These are phyloP conservation scores for Paxillus ammoniavirescens DNA, from an alignment of 768 basidiomycete genomes.

Conservation along the genomic window DNA sequence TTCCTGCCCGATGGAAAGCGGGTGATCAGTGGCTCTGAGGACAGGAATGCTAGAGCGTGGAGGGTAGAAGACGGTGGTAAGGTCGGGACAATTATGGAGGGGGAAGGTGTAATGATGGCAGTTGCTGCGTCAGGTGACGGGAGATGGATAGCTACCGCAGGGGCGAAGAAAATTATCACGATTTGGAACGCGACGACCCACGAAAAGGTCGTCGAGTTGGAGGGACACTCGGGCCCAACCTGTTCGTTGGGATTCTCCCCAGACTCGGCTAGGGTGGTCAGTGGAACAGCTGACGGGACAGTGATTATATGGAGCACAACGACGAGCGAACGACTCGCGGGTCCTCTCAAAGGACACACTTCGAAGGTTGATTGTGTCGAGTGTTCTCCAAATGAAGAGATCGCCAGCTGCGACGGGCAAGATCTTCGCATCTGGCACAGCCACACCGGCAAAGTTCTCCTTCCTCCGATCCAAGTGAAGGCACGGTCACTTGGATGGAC, in stretches of 20 bases:
- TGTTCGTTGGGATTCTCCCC: not conserved
- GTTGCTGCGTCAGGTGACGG: too few species aligned
- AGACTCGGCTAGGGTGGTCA: not conserved
- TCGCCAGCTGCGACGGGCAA: constrained; percentile 2
- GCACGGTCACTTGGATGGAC: constrained; percentile 3
- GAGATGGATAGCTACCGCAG: too few species aligned
- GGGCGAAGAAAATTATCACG: not conserved
- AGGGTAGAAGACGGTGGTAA: too few species aligned
- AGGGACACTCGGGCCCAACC: not conserved
- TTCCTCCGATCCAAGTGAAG: not conserved
- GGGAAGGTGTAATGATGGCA: too few species aligned
- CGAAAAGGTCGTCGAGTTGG: not conserved
- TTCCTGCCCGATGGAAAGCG: too few species aligned
- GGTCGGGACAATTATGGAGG: too few species aligned
- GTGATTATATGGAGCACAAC: constrained; percentile 3
- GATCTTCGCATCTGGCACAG: not conserved
- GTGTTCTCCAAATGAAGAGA: constrained; percentile 1
- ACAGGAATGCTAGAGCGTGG: too few species aligned
- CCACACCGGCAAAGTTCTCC: not conserved
- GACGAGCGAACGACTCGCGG: not conserved
- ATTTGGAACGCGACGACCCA: constrained; percentile 6
- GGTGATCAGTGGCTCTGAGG: too few species aligned
- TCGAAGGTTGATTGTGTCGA: not conserved
- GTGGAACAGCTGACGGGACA: constrained; percentile 4
- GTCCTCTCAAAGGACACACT: not conserved